Conservation (phyloP, 495 filamentous ascomycete species). For the Penicillium arizonense region DNA sequence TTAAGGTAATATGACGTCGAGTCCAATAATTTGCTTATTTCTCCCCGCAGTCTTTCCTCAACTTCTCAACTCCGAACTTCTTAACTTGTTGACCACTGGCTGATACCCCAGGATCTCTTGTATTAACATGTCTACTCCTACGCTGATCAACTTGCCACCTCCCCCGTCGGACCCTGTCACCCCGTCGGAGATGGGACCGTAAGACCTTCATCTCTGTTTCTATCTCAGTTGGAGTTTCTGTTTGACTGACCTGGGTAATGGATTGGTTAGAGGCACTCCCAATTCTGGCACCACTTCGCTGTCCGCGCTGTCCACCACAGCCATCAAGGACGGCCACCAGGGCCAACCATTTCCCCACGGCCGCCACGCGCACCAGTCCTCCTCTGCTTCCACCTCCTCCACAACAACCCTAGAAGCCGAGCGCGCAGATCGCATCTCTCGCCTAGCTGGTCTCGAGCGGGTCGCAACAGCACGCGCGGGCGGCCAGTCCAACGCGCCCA, state of each 20-base stretch:
- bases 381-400: constrained; percentile 52
- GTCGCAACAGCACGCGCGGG: constrained; percentile 65
- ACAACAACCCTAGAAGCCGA: constrained; percentile 79
- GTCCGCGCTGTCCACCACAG: constrained; percentile 82
- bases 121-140: constrained; percentile 46
- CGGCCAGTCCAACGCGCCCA: constrained; percentile 27
- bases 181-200: constrained; percentile 87
- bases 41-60: not conserved
- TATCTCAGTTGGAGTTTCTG: constrained; percentile 8
- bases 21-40: constrained; percentile 7
- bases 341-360: constrained; percentile 60
- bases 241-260: constrained; percentile 10
- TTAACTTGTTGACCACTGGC: not conserved
- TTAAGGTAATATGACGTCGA: not conserved
- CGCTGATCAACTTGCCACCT: constrained; percentile 82
- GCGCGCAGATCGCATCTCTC: constrained; percentile 89
- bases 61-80: not conserved
- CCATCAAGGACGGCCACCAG: constrained; percentile 90
- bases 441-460: constrained; percentile 80
- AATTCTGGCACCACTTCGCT: constrained; percentile 84
- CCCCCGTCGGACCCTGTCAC: constrained; percentile 81
- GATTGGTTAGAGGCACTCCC: constrained; percentile 71
- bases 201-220: constrained; percentile 37
- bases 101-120: not conserved
- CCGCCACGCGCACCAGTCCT: constrained; percentile 54